A percentile compares a stretch with the other conserved stretches of the same genome.
Evolutionary conservation across 495 filamentous ascomycete genomes (phyloP).

Genomic region (Penicillium coffeae): DNA sequence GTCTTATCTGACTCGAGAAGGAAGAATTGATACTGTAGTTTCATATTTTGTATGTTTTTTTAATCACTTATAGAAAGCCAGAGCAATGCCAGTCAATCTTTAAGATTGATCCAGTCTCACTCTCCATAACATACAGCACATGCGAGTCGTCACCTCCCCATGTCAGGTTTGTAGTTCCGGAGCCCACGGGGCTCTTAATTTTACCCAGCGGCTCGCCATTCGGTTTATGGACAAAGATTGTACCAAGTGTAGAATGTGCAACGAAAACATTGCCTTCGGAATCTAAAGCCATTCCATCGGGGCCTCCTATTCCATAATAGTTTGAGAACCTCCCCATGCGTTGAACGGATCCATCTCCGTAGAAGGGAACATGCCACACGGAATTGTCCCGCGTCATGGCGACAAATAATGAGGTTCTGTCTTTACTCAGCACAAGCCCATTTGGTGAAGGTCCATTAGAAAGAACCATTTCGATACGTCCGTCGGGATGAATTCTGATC

Average conservation of each 20-base stretch:
- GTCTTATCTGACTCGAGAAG: no score
- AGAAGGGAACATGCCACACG: slow-evolving; percentile 24
- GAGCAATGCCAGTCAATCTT: background rate
- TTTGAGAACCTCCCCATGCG: slow-evolving; percentile 25
- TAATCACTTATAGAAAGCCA: slow-evolving; percentile 4
- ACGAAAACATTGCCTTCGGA: slow-evolving; percentile 27
- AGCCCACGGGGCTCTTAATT: background rate
- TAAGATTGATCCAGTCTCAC: background rate
- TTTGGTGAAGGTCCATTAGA: slow-evolving; percentile 27
- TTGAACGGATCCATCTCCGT: slow-evolving; percentile 24
- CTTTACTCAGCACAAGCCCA: slow-evolving; percentile 19
- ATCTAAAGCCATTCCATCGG: slow-evolving; percentile 24
- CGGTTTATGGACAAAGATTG: slow-evolving; percentile 14
- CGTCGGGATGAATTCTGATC: slow-evolving; percentile 16
- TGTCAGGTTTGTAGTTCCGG: background rate
- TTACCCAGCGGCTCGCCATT: background rate
- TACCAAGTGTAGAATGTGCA: slow-evolving; percentile 22
- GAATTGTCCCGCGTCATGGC: slow-evolving; percentile 30
- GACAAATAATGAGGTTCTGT: slow-evolving; percentile 24
- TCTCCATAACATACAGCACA: background rate
- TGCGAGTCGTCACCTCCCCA: background rate
- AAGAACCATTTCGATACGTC: slow-evolving; percentile 21
- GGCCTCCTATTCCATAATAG: slow-evolving; percentile 23
- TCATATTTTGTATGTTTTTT: no score
- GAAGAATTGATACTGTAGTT: no score